These are phyloP conservation scores for Neurospora sp. DNA, from an alignment of 495 filamentous ascomycete species.

Conservation along the genomic window DNA sequence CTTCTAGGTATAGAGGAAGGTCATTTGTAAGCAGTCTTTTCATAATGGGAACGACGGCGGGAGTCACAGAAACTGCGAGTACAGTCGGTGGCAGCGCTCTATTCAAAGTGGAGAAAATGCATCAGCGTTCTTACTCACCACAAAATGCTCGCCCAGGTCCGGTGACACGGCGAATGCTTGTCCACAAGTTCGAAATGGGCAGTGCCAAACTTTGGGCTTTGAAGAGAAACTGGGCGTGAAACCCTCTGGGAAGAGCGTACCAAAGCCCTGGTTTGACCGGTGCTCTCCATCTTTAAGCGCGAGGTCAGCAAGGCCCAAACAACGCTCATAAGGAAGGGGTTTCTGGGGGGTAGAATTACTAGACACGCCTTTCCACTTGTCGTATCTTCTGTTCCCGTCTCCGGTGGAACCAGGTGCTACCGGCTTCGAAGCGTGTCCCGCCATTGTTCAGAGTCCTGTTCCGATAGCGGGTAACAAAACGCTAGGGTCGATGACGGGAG, in stretches of 20 bases:
- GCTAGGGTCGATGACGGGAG: neutral
- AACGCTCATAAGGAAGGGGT: neutral
- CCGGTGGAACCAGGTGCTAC: neutral
- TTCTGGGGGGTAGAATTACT: neutral
- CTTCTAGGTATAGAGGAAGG: too few relatives aligned
- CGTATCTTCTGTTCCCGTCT: neutral
- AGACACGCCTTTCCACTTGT: neutral
- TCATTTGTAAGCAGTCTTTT: too few relatives aligned
- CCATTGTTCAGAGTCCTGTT: neutral
- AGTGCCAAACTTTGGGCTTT: neutral
- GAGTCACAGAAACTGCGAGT: too few relatives aligned
- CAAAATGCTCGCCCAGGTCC: neutral
- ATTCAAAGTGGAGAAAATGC: too few relatives aligned
- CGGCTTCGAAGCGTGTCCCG: neutral
- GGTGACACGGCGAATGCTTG: neutral
- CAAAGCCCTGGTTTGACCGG: neutral
- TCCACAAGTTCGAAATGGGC: neutral
- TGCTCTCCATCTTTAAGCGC: neutral
- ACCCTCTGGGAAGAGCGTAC: neutral
- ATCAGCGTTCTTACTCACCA: too few relatives aligned
- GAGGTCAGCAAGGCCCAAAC: neutral
- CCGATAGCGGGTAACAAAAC: neutral
- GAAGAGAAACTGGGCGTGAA: neutral
- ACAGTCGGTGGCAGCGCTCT: too few relatives aligned
- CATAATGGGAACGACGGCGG: too few relatives aligned